Base-by-base conservation (phyloP, 2,329 filamentous ascomycete genomes). In the Aspergillus clavatus region DNA sequence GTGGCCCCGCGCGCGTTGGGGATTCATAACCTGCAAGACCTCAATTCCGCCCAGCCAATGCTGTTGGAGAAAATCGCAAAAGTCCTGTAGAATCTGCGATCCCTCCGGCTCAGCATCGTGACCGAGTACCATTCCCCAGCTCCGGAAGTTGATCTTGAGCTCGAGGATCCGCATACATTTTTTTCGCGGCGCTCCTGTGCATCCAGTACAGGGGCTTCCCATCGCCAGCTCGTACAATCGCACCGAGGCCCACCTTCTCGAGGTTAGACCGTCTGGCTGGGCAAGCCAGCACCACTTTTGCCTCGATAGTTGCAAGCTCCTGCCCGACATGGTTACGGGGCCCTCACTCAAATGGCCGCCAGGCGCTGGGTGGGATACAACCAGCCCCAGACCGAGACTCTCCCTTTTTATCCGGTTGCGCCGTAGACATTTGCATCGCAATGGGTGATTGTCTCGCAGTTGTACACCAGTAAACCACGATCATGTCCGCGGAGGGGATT, bases 251-350 rank as follows among this genome's bases (percentile, higher is more conserved):
- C 5, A 51, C 51, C 19, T 56, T 54, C 12, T 27, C 31, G 29
- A 50, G 56, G 11, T 53, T 45, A 46, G 48, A 56, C 14, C 46
- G 46, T 4, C 55, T 42, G 2, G 46, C 45, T 3, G 41, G 41
- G 35, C 45, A 51, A 7, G 49, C 54, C 4, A 58, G 38, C 31
- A 53, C 53, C 4, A 55, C 48, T 18, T 45, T 44, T 1, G 48
- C 41, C 54, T 76, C 73, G 19, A 76, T 63, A 52, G 73, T 69
- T 0, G 74, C 74, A 14, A 78, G 58, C 38, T 72, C 68, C 47
- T 76, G 71, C 3, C 76, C 76, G 18, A 78, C 67, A 48, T 76
- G 78, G 22, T 70, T 72, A 7, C 75, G 59, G 1, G 68, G 65
- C 0, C 75, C 74, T 33, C 71, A 68, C 46, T 74, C 72, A 55